A percentile compares a stretch with the other conserved stretches of the same genome.
Evolutionary conservation across 306 rosid species (phyloP).

Genomic region (Pterocarpus macrocarpus): DNA sequence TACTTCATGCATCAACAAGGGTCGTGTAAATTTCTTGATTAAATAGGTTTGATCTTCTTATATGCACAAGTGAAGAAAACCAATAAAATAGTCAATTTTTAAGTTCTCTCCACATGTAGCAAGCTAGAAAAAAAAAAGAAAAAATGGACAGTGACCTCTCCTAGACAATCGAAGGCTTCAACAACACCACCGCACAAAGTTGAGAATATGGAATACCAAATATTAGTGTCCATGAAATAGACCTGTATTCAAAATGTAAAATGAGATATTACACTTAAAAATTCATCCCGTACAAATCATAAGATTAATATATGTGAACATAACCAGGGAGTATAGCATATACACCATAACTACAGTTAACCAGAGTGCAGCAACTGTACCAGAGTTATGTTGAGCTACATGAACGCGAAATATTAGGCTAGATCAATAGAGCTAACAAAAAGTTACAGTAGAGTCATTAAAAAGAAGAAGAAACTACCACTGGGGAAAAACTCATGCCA

Average conservation of each 20-base stretch:
- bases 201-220: conserved; percentile 90
- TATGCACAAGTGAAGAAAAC: conserved; percentile 25
- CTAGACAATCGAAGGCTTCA: conserved; percentile 96
- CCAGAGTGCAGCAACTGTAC: conserved; percentile 90
- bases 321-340: conserved; percentile 44
- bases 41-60: background rate
- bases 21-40: conserved; percentile 8
- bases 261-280: conserved; percentile 31
- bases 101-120: conserved; percentile 19
- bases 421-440: conserved; percentile 38
- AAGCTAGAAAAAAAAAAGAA: conserved; percentile 18
- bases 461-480: conserved; percentile 61
- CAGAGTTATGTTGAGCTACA: conserved; percentile 79
- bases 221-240: conserved; percentile 97
- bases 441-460: conserved; percentile 20
- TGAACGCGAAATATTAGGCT: conserved; percentile 32
- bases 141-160: conserved; percentile 70
- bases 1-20: conserved; percentile 2
- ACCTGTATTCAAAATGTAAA: conserved; percentile 63
- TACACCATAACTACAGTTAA: conserved; percentile 79
- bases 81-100: conserved; percentile 12
- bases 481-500: conserved; percentile 97
- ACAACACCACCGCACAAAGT: conserved; percentile 87
- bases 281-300: too few relatives aligned
- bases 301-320: conserved; percentile 3